Base-by-base conservation (phyloP, 2,329 filamentous ascomycete species). In the Stagonosporopsis rhizophila region DNA sequence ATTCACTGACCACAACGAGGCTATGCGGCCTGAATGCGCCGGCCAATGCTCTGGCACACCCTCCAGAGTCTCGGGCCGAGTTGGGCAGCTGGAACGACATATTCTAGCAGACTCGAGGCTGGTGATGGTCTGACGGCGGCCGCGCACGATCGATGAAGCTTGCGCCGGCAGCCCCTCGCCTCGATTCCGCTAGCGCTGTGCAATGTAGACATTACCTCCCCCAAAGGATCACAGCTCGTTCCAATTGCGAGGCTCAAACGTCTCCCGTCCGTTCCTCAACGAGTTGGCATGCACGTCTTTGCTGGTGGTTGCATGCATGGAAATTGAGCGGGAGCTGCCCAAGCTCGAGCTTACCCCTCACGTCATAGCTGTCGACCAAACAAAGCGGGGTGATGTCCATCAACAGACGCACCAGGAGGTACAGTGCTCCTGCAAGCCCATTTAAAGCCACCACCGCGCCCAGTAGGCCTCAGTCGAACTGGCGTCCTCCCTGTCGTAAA, bases 291-390 rank as follows among this genome's bases (percentile, higher is more conserved):
- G 55, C 50, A 53, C 35, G 49, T 34, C 28, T 38, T 50, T 51
- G 53, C 53, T 51, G 53, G 41, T 61, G 44, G 54, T 53, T 38
- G 40, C 39, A 28, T 51, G 48, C 48, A 38, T 19, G 40, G 52
- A 30, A 49, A 55, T 51, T 64, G 53, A 60, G 54, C 35, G 52
- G 37, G 44, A 45, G 48, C 55, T 61, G 55, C 58, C 58, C 35
- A 54, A 56, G 53, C 53, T 56, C 47, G 53, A 56, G 53, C 53
- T 28, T 46, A 52, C 59, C 58, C 51, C 62, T 55, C 51, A 55
- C 49, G 64, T 62, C 62, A 65, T 66, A 63, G 61, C 46, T 50
- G 46, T 54, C 54, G 12, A 35, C 48, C 54, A 58, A 53, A 52
- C 49, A 60, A 52, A 63, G 55, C 59, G 60, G 60, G 62, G 60